These are phyloP conservation scores for Colletotrichum nymphaeae DNA, from an alignment of 2,329 filamentous ascomycete species.

Conservation along the genomic window DNA sequence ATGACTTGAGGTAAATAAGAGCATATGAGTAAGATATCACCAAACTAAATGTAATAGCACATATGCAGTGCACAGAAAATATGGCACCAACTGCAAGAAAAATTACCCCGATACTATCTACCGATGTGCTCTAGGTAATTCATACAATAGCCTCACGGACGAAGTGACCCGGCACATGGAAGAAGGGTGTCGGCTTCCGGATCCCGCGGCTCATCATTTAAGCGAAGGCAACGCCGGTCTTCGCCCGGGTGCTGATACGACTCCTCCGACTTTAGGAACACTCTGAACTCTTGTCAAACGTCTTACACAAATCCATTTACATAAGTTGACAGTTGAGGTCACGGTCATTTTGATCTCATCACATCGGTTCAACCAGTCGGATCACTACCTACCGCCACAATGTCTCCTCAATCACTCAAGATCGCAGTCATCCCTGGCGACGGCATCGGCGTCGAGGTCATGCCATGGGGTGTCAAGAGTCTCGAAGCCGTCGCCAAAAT, in stretches of 20 bases:
- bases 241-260: neutral
- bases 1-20: no score
- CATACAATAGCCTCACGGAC: neutral
- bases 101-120: no score
- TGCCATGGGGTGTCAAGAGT: constrained; percentile 44
- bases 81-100: no score
- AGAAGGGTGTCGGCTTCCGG: constrained; percentile 16
- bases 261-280: neutral
- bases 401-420: constrained; percentile 24
- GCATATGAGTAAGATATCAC: no score
- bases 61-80: no score
- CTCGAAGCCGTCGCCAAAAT: constrained; percentile 55
- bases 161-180: constrained; percentile 12
- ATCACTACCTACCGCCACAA: neutral
- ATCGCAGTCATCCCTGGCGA: constrained; percentile 77
- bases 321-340: neutral
- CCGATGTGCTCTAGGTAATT: no score
- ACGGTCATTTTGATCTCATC: no score
- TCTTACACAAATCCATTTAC: no score
- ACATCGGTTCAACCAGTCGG: neutral
- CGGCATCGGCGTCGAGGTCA: constrained; percentile 77
- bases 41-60: no score
- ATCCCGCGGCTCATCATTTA: constrained; percentile 22
- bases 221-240: neutral
- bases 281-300: neutral